Evolutionary conservation across 441 rosid species (phyloP), one percentile per base, ranked within the genome.

Genomic region (Mallotus japonicus): DNA sequence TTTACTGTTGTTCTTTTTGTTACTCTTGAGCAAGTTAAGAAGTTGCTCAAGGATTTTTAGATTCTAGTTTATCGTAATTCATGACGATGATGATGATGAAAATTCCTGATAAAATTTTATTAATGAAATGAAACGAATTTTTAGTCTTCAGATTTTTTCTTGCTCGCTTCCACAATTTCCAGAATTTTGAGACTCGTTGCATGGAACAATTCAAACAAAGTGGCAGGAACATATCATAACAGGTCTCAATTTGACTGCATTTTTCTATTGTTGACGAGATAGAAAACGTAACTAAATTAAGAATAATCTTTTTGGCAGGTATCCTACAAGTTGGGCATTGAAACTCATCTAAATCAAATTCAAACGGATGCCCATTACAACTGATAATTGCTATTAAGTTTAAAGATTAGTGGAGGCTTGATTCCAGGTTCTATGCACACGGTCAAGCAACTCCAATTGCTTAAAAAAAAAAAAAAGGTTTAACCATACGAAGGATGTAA

Each of bases 1-100:
- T 92, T 90, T n/a, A 92, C 97, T 34, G 91, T 92, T 63, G 89
- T 92, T 46, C 44, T 92, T 63, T 92, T 92, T 55, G 95, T 92
- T 28, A 92, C 97, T 12, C 89, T 92, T 8, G 95, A 92, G 75
- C 95, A 92, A 72, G 88, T 86, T 6, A 81, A 88, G 60, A 88
- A 83, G 69, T 12, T 92, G 75, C 80, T 90, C 8, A 86, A 87
- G 57, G 97, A 91, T 64, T 87, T 80, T 67, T 89, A 72, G 77
- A 62, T 67, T 70, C 12, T 37, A 24, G 15, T 13, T 12, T 44
- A 12, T 1, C 32, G 6, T 7, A 37, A 4, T 37, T 37, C 40
- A 4, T 37, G 40, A 37, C 0, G 40, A 57, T 5, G 85, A 71
- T 24, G 81, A 73, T 50, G 85, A 86, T 59, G 71, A 82, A 7